Base-by-base conservation (phyloP, 331 rosid genomes). In the Cydonia oblonga region DNA sequence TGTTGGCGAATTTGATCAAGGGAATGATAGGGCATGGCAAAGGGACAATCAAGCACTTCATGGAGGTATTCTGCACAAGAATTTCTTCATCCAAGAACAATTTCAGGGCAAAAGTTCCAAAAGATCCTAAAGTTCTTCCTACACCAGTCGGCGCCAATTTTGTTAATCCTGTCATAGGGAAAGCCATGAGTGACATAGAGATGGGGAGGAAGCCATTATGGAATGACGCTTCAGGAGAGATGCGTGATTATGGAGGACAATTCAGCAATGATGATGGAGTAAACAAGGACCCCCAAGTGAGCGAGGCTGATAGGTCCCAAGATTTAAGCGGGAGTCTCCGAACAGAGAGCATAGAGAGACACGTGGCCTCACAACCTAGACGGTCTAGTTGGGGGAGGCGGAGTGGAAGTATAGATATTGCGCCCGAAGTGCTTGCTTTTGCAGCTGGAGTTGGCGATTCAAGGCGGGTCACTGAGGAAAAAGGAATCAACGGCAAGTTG, bases 31-130 rank as follows among this genome's bases (percentile, higher is more conserved):
- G n/a, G n/a, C n/a, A n/a, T n/a, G n/a, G n/a, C 79, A 85, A 66
- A 79, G 96, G 92, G 64, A 70, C 80, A 70, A 10, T 35, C 29
- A 12, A 56, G 70, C 87, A 90, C 79, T 82, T 90, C 82, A 68
- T 42, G 73, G 90, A 87, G 82, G 62, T 77, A 65, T 87, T 90
- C 75, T 87, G 86, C 83, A 70, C 86, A 20, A 71, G 75, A 13
- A 81, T 90, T 79, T 90, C 90, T 44, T 85, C 84, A 73, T 90
- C 96, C 62, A 84, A 75, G 85, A 84, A 86, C 79, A 74, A 82
- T 44, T 90, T 87, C 78, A 87, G 92, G 85, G 77, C 76, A 24
- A 86, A 77, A 76, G 78, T 90, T 76, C 85, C 81, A 63, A 85
- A 51, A 61, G 84, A 87, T 62, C 72, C 53, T 60, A 5, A 29